Percentiles rank a stretch among this genome's conserved stretches.
phyloP scores from a whole-genome alignment of 2,329 filamentous ascomycete species.

The Penicillium olsonii region DNA sequence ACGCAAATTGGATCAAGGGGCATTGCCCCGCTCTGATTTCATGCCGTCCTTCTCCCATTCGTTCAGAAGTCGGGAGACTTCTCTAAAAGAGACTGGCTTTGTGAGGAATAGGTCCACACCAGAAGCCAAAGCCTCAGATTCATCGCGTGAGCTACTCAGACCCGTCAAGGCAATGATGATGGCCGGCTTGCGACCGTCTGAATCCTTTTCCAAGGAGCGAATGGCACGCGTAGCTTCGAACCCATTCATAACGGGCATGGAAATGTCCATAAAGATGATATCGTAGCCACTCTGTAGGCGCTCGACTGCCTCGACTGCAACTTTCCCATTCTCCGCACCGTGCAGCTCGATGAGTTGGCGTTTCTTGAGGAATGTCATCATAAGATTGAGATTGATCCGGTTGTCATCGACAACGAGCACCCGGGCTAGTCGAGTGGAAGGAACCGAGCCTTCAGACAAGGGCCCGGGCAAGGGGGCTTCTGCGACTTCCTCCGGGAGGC shows the following conservation, averaged over 20 bases:
- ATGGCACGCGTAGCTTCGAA: slow-evolving; percentile 52
- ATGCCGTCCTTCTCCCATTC: slow-evolving; percentile 33
- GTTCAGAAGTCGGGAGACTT: slow-evolving; percentile 42
- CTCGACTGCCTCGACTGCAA: slow-evolving; percentile 45
- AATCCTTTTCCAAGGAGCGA: slow-evolving; percentile 42
- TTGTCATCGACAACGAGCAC: slow-evolving; percentile 51
- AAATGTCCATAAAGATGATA: slow-evolving; percentile 52
- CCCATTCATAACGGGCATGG: slow-evolving; percentile 52
- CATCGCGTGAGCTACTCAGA: slow-evolving; percentile 45
- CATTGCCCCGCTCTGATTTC: slow-evolving; percentile 11
- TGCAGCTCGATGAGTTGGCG: slow-evolving; percentile 36
- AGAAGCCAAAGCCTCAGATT: slow-evolving; percentile 44
- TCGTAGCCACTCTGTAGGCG: slow-evolving; percentile 38
- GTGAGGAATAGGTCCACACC: slow-evolving; percentile 51
- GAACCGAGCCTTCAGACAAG: slow-evolving; percentile 11
- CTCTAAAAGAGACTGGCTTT: slow-evolving; percentile 49
- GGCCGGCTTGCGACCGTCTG: slow-evolving; percentile 31
- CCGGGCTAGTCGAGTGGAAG: slow-evolving; percentile 20
- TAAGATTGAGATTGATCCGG: slow-evolving; percentile 46
- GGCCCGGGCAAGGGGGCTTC: slow-evolving; percentile 16
- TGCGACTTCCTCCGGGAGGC: slow-evolving; percentile 10
- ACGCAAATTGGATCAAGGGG: neutral
- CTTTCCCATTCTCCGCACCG: slow-evolving; percentile 46
- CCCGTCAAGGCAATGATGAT: slow-evolving; percentile 51
- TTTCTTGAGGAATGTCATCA: slow-evolving; percentile 47